Conservation (phyloP, 2,329 filamentous ascomycete species). For the Talaromyces sp. region DNA sequence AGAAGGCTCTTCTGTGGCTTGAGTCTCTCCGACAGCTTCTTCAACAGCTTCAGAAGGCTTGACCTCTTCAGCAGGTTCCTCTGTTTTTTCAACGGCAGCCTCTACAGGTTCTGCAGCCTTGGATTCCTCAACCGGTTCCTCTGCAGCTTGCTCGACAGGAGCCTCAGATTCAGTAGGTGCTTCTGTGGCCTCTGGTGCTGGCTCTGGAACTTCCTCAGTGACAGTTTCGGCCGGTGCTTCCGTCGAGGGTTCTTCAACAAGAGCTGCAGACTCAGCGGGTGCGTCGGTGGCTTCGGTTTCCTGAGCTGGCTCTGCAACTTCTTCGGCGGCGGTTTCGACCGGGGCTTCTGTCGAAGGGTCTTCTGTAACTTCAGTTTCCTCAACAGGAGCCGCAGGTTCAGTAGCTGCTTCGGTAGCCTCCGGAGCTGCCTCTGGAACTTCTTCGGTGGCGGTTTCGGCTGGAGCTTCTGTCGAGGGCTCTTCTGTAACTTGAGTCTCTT, state of each 20-base stretch:
- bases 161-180: neutral
- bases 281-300: neutral
- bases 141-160: neutral
- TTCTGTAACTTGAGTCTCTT: neutral
- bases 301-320: neutral
- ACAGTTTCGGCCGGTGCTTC: neutral
- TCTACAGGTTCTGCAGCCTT: neutral
- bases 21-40: neutral
- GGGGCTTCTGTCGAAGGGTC: neutral
- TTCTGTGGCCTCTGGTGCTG: neutral
- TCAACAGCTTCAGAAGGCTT: neutral
- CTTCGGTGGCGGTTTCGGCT: neutral
- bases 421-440: neutral
- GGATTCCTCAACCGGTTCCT: neutral
- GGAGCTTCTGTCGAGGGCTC: neutral
- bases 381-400: neutral
- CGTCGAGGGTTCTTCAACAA: neutral
- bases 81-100: neutral
- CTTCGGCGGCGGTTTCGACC: neutral
- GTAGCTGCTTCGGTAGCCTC: neutral
- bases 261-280: neutral
- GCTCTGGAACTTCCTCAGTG: neutral
- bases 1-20: neutral
- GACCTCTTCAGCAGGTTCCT: neutral
- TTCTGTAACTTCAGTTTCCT: neutral